Evolutionary conservation across 805 yeast species (phyloP), one percentile per base, ranked within the genome.

Genomic region (Saturnispora sanitii): DNA sequence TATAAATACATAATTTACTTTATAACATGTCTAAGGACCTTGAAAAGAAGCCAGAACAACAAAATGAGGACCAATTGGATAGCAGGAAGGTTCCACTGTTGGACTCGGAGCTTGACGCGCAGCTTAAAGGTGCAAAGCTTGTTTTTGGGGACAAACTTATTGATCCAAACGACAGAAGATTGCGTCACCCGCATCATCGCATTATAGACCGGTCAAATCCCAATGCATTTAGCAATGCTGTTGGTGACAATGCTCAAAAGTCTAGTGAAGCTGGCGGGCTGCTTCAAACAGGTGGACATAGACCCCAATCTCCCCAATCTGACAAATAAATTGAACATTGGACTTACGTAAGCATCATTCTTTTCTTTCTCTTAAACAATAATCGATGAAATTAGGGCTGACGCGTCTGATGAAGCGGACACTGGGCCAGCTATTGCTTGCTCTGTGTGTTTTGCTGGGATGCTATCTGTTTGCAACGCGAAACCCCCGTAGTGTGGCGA

Each of bases 141-240:
- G 33, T 40, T 9, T 37, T 48, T 26, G 51, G 51, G 2, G 39
- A 42, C 35, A 49, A 47, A 23, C 18, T 45, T 11, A 36, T 45
- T 13, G 49, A 45, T 36, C 47, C 46, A n/a, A 21, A 36, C n/a
- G 50, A 49, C 38, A 25, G 33, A 12, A 30, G 44, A 22, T 21
- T 46, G 9, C 28, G 38, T 13, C 29, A 33, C 19, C 49, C 49
- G 8, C 49, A 46, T 28, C 28, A 18, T 19, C 25, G 45, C 6
- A 30, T 42, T 6, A 31, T 36, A n/a, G n/a, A n/a, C n/a, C n/a
- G n/a, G n/a, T n/a, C n/a, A n/a, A n/a, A n/a, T n/a, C n/a, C n/a
- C n/a, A n/a, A n/a, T n/a, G n/a, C n/a, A n/a, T n/a, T n/a, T n/a
- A n/a, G n/a, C n/a, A n/a, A n/a, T n/a, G n/a, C n/a, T n/a, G n/a